Base-by-base conservation (phyloP, 805 yeast species). In the Saccharomycopsis amapae region DNA sequence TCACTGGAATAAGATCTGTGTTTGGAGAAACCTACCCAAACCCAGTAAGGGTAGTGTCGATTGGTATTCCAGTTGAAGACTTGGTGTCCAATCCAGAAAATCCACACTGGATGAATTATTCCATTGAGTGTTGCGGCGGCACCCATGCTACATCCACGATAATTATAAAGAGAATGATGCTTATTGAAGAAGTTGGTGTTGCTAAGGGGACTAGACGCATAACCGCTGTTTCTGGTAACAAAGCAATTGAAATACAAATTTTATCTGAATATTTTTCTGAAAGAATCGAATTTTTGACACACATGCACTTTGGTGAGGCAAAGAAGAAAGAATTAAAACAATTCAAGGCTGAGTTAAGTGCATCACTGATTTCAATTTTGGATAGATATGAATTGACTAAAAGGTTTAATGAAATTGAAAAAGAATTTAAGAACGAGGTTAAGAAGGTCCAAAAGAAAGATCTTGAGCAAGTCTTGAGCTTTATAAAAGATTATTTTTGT, bases 21-120 rank as follows among this genome's bases (percentile, higher is more conserved):
- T 93, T 93, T 59, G 98, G 98, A 59, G 98, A 93, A 72, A 87
- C 96, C 2, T 93, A 93, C 61, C 98, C 98, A 36, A 97, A 93
- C 62, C 98, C 98, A 31, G 98, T 93, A 19, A 81, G 98, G 63
- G 98, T 93, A 55, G 96, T 93, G 40, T 85, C 96, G 25, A 85
- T 93, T 59, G 98, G 98, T 61, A 82, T 76, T 33, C 80, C 96
- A 39, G 88, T 93, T 36, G 88, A 85, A 22, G 93, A 84, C 13
- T 70, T 93, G 55, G 63, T 90, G 54, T 71, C 72, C 4, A 72
- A 80, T 56, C 96, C 97, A 55, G 56, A 68, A 25, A 84, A 76
- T 60, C 68, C 69, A 43, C 77, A 85, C 58, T 93, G 98, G 97
- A 67, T 64, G 57, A 68, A 75, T 35, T 71, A 75, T 59, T 86